Percentiles rank a stretch among this genome's conserved stretches.
These are phyloP conservation scores for Phytophthora quininea DNA, from an alignment of 352 stramenopile species.

Conservation along the genomic window DNA sequence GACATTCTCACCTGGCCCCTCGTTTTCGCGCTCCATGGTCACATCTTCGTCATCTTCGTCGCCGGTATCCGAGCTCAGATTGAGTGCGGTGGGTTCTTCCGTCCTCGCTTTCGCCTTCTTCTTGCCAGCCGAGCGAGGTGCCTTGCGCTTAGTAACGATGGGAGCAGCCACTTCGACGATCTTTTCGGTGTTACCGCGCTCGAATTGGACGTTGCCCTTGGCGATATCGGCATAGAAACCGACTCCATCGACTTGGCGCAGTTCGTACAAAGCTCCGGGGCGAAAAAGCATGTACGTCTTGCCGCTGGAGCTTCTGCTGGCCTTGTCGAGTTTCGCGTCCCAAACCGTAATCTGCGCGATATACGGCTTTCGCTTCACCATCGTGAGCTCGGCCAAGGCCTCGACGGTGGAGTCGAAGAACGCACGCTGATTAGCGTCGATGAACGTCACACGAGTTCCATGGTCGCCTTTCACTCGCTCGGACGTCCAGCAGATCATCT, in stretches of 20 bases:
- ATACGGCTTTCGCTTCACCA: constrained; percentile 7
- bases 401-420: background rate
- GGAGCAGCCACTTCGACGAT: background rate
- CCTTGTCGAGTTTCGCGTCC: background rate
- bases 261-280: background rate
- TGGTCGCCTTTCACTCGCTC: constrained; percentile 1
- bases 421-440: background rate
- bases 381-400: background rate
- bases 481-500: constrained; percentile 1
- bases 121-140: background rate
- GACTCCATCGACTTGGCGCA: background rate
- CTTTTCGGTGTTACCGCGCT: background rate
- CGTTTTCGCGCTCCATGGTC: background rate
- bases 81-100: background rate
- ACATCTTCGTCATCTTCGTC: background rate
- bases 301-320: background rate
- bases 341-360: background rate
- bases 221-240: constrained; percentile 1
- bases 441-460: constrained; percentile 1
- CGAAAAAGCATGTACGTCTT: background rate
- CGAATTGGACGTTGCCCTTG: background rate
- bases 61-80: background rate
- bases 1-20: background rate
- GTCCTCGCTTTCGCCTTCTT: background rate
- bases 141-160: background rate